phyloP scores from a whole-genome alignment of 768 basidiomycete genomes.

The Auricularia auricula-judae region DNA sequence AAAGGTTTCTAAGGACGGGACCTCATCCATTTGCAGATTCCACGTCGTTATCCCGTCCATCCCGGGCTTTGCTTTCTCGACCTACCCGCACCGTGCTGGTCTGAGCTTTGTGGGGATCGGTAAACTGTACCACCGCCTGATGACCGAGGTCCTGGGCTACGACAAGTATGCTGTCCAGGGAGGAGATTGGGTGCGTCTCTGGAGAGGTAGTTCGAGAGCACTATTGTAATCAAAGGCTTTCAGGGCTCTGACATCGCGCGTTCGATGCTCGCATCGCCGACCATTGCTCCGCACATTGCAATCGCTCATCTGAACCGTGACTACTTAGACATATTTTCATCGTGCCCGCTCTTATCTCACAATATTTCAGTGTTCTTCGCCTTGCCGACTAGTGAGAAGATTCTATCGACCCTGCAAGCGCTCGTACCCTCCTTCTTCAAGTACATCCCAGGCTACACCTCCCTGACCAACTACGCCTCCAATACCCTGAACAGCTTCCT shows the following conservation, averaged over 20 bases:
- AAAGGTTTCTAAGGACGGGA: too few species aligned
- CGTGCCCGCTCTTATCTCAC: neutral
- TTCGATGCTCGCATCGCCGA: neutral
- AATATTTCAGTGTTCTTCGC: neutral
- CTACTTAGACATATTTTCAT: neutral
- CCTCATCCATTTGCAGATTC: constrained; percentile 2
- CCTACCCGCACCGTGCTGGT: constrained; percentile 4
- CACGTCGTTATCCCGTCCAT: constrained; percentile 11
- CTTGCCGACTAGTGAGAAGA: neutral
- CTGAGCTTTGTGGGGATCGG: constrained; percentile 8
- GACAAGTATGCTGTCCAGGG: constrained; percentile 10
- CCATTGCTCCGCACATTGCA: neutral
- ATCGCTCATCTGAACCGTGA: neutral
- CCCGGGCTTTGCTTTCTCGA: constrained; percentile 8
- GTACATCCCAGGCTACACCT: neutral
- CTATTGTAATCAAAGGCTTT: neutral
- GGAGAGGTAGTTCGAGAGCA: neutral
- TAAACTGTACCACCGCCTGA: constrained; percentile 8
- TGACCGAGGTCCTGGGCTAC: constrained; percentile 11
- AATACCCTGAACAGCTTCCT: neutral
- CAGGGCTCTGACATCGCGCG: neutral
- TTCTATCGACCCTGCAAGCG: neutral
- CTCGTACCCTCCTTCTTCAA: neutral
- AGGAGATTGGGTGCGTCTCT: constrained; percentile 10
- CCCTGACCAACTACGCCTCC: neutral